Conservation (phyloP, 176 grass and related monocot species). For the Rhynchospora tenuis region DNA sequence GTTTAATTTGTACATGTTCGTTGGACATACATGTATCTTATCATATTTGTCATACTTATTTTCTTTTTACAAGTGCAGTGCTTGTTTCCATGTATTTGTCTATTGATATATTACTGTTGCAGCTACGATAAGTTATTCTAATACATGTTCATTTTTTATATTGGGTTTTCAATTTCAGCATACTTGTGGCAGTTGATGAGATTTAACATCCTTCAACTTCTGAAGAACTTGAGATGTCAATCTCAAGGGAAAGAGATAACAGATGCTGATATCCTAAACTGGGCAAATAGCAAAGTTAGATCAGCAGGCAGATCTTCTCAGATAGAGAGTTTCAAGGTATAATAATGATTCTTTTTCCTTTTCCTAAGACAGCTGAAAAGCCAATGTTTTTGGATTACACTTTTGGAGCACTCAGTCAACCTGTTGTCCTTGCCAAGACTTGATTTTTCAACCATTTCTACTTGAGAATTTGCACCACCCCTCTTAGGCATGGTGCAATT, state of each 20-base stretch:
- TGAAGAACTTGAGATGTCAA: constrained; percentile 83
- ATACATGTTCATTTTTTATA: background rate
- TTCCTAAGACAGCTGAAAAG: background rate
- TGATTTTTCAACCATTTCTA: background rate
- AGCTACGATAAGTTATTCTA: background rate
- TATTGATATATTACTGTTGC: background rate
- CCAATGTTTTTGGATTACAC: background rate
- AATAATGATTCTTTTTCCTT: background rate
- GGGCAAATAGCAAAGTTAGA: constrained; percentile 85
- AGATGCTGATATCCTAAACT: constrained; percentile 87
- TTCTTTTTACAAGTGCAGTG: background rate
- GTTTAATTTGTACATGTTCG: background rate
- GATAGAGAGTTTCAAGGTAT: constrained; percentile 92
- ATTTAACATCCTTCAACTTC: constrained; percentile 89
- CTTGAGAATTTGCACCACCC: background rate
- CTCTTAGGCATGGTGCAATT: background rate
- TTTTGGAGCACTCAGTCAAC: background rate
- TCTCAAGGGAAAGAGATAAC: constrained; percentile 87
- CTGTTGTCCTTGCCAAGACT: background rate
- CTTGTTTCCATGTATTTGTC: background rate
- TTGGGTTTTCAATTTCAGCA: constrained; percentile 55
- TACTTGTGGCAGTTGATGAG: constrained; percentile 99
- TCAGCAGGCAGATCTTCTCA: constrained; percentile 55
- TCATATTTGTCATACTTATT: background rate
- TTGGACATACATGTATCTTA: background rate